Conservation (phyloP, 2,329 filamentous ascomycete genomes). For the Colletotrichum paranaense region DNA sequence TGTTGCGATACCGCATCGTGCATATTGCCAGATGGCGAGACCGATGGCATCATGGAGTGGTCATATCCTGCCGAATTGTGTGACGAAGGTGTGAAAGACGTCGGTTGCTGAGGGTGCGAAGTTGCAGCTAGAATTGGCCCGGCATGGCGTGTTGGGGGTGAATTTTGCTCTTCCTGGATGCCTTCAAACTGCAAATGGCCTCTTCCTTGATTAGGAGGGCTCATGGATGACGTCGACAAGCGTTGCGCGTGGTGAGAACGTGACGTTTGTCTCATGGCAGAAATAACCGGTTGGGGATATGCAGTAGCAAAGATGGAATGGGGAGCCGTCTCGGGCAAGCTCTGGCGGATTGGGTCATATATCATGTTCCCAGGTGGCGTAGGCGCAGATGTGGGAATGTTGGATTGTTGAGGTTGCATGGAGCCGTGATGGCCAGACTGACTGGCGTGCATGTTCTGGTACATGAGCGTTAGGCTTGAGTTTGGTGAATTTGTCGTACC, state of each 20-base stretch:
- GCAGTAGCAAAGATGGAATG: conserved; percentile 59
- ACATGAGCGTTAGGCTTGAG: conserved; percentile 85
- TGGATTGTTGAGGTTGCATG: conserved; percentile 25
- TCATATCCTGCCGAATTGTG: conserved; percentile 57
- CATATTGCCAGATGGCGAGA: conserved; percentile 56
- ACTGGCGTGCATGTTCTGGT: conserved; percentile 65
- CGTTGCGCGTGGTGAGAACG: conserved; percentile 42
- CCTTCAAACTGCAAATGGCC: conserved; percentile 43
- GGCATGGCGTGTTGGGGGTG: conserved; percentile 42
- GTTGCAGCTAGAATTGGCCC: conserved; percentile 39
- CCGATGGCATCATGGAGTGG: conserved; percentile 48
- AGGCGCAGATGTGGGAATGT: conserved; percentile 47
- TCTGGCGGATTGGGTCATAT: conserved; percentile 70
- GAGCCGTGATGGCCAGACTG: conserved; percentile 19
- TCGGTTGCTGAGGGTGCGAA: conserved; percentile 21
- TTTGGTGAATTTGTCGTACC: conserved; percentile 88
- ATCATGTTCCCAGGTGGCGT: conserved; percentile 69
- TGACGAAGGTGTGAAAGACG: conserved; percentile 53
- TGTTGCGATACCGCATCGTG: conserved; percentile 44
- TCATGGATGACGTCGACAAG: conserved; percentile 38
- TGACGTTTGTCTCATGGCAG: conserved; percentile 59
- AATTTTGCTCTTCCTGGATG: conserved; percentile 45
- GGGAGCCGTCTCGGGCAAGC: conserved; percentile 57
- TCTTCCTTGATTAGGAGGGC: conserved; percentile 31
- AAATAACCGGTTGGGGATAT: conserved; percentile 61